phyloP scores from a whole-genome alignment of 331 rosid genomes.

The Erythrophleum ivorense region DNA sequence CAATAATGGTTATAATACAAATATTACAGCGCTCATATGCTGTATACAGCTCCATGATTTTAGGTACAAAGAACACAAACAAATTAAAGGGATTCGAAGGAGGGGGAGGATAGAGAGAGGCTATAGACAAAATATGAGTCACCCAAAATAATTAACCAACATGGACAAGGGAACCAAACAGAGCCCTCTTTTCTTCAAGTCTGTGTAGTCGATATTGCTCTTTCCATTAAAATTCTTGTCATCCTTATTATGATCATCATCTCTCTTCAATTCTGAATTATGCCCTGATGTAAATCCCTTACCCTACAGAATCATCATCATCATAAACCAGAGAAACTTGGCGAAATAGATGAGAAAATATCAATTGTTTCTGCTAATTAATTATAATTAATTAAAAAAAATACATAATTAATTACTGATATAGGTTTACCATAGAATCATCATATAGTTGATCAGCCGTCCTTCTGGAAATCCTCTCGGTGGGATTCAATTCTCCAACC shows the following conservation, averaged over 20 bases:
- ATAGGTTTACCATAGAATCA: slow-evolving; percentile 60
- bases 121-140: slow-evolving; percentile 41
- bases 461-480: slow-evolving; percentile 55
- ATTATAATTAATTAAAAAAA: background rate
- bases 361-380: background rate
- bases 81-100: slow-evolving; percentile 10
- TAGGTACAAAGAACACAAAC: slow-evolving; percentile 33
- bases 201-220: slow-evolving; percentile 49
- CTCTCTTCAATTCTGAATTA: slow-evolving; percentile 54
- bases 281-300: slow-evolving; percentile 49
- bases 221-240: slow-evolving; percentile 39
- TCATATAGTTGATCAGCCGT: slow-evolving; percentile 47
- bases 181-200: slow-evolving; percentile 73
- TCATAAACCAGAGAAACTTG: background rate
- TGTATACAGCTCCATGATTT: slow-evolving; percentile 30
- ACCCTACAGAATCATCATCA: slow-evolving; percentile 49
- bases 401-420: background rate
- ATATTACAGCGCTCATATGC: slow-evolving; percentile 26
- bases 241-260: slow-evolving; percentile 17
- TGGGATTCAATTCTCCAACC: slow-evolving; percentile 64
- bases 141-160: slow-evolving; percentile 70
- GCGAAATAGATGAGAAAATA: background rate
- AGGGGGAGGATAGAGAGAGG: background rate
- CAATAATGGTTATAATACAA: slow-evolving; percentile 2
- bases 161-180: slow-evolving; percentile 82